A percentile compares a stretch with the other conserved stretches of the same genome.
Evolutionary conservation across 2,329 filamentous ascomycete species (phyloP).

Genomic region (Juglanconis juglandina): DNA sequence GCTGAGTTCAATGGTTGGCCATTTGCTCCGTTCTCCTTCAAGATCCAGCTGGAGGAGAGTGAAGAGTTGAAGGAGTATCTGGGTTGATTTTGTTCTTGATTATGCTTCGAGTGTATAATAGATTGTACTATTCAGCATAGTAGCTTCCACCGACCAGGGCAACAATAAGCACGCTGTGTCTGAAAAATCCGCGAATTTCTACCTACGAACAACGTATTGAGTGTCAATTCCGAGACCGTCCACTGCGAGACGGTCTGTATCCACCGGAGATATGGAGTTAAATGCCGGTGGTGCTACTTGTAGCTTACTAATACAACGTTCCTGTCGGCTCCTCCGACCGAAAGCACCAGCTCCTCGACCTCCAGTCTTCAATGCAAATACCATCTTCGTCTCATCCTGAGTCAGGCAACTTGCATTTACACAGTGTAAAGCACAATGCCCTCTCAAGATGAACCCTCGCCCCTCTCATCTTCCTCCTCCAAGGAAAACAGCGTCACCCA

Average conservation of each 20-base stretch:
- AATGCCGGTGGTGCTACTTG: no score
- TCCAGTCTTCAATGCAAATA: no score
- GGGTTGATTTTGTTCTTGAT: constrained; percentile 31
- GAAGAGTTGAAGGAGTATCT: constrained; percentile 56
- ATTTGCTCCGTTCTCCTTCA: constrained; percentile 88
- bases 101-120: constrained; percentile 7
- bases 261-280: no score
- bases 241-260: no score
- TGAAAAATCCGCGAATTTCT: background rate
- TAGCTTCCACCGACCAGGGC: background rate
- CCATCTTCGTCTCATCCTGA: background rate
- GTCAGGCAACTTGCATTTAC: background rate
- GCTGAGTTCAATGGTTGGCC: constrained; percentile 86
- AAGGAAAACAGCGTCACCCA: background rate
- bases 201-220: no score
- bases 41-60: constrained; percentile 79
- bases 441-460: constrained; percentile 3
- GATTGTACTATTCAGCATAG: constrained; percentile 11
- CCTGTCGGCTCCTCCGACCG: no score
- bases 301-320: no score
- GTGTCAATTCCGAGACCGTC: no score
- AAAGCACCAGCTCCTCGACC: no score
- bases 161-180: background rate
- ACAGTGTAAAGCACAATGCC: background rate
- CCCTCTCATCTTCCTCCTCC: constrained; percentile 9